These are phyloP conservation scores for Exophiala spinifera DNA, from an alignment of 2,329 filamentous ascomycete species.

Conservation along the genomic window DNA sequence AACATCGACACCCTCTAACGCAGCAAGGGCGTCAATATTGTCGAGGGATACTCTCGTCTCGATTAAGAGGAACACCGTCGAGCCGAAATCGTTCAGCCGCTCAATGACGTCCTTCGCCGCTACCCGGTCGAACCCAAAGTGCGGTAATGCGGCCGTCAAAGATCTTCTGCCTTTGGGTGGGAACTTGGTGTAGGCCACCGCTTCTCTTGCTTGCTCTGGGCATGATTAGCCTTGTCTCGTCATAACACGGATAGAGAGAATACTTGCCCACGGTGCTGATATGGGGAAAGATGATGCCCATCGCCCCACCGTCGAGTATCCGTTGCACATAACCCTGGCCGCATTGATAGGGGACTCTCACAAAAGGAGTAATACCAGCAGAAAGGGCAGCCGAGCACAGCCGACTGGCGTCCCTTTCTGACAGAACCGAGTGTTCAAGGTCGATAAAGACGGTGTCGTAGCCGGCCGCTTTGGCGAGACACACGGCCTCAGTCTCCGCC, in stretches of 20 bases:
- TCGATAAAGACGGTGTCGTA: conserved; percentile 42
- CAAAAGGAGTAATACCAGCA: conserved; percentile 26
- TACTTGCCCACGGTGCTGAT: conserved; percentile 15
- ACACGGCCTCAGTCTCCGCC: conserved; percentile 32
- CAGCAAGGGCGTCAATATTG: conserved; percentile 15
- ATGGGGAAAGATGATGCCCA: conserved; percentile 20
- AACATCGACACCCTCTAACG: conserved; percentile 15
- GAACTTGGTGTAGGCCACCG: conserved; percentile 9
- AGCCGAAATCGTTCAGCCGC: conserved; percentile 5
- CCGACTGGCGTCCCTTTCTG: conserved; percentile 33
- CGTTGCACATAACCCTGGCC: conserved; percentile 32
- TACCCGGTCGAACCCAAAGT: conserved; percentile 6
- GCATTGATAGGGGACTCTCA: conserved; percentile 31
- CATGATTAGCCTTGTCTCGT: background rate
- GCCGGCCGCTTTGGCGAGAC: conserved; percentile 36
- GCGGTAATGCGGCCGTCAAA: conserved; percentile 13
- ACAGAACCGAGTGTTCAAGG: conserved; percentile 38
- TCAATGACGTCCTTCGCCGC: background rate
- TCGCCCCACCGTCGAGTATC: conserved; percentile 18
- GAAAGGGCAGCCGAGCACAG: conserved; percentile 32
- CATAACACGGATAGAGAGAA: background rate
- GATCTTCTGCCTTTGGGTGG: conserved; percentile 13
- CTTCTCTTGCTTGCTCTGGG: conserved; percentile 9
- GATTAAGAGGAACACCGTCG: conserved; percentile 20
- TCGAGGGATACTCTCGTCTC: conserved; percentile 11